Evolutionary conservation across 805 yeast genomes (phyloP), one percentile per base, ranked within the genome.

Genomic region (Candida insectalens): DNA sequence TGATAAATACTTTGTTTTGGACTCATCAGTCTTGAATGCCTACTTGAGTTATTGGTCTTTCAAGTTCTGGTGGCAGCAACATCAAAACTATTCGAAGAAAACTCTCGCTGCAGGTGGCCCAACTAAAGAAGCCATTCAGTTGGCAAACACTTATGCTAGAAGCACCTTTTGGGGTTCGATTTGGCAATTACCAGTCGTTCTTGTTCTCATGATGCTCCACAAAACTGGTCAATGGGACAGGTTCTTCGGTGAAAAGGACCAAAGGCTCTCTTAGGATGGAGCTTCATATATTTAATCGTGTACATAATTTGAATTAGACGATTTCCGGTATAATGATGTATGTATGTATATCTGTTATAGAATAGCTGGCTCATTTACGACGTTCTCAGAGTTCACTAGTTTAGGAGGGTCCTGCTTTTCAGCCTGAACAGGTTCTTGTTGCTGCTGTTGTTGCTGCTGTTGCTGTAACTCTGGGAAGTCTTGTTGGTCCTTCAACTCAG

Each of bases 211-310:
- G 1, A 89, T 92, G 87, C 55, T 92, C 33, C 97, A 92, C 57
- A 92, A 92, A 59, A 79, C 79, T 53, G 96, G 96, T 5, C 85
- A 87, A 53, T 89, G 96, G 96, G 95, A 87, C 51, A 68, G 83
- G 65, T 46, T 78, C 18, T 64, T 65, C 12, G 38, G 37, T 4
- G 38, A 43, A 4, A 56, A 49, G 9, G 48, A 53, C 14, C 50
- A 56, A 12, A n/a, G n/a, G n/a, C n/a, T n/a, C n/a, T n/a, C n/a
- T n/a, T 32, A 34, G 14, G 36, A 36, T 7, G 16, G 29, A 10
- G 22, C n/a, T n/a, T n/a, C n/a, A n/a, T n/a, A n/a, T n/a, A n/a
- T n/a, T n/a, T n/a, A n/a, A n/a, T n/a, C n/a, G n/a, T n/a, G n/a
- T n/a, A n/a, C n/a, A n/a, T n/a, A n/a, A n/a, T n/a, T n/a, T n/a